Percentiles rank a stretch among this genome's conserved stretches.
phyloP scores from a whole-genome alignment of 78 protist species.

The Cyanophora paradoxa region DNA sequence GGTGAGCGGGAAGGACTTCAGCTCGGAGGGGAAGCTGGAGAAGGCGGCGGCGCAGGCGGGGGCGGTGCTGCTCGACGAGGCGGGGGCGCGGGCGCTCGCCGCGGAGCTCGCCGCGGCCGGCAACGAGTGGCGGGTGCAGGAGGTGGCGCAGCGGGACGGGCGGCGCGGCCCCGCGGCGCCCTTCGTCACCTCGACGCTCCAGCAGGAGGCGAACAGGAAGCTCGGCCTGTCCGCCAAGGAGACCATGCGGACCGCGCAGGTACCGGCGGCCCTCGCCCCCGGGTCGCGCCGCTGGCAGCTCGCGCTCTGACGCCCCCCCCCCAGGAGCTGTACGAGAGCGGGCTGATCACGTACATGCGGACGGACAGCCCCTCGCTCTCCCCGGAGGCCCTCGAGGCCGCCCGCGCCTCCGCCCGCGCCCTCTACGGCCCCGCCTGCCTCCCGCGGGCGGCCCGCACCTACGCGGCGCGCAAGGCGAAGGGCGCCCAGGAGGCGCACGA shows the following conservation, averaged over 20 bases:
- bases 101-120: not conserved
- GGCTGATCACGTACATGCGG: slow-evolving; percentile 33
- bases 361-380: slow-evolving; percentile 13
- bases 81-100: not conserved
- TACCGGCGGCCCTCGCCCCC: no score
- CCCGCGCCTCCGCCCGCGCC: not conserved
- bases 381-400: not conserved
- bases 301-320: not conserved
- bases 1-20: no score
- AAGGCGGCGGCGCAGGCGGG: no score
- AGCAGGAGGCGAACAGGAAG: slow-evolving; percentile 21
- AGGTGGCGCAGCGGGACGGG: not conserved
- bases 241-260: slow-evolving; percentile 13
- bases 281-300: no score
- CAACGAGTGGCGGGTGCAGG: not conserved
- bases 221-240: not conserved
- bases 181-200: slow-evolving; percentile 28
- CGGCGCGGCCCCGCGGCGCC: slow-evolving; percentile 11
- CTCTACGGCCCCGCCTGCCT: not conserved
- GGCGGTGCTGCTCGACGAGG: not conserved
- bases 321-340: slow-evolving; percentile 24
- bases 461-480: not conserved
- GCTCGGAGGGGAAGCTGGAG: no score
- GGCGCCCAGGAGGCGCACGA: slow-evolving; percentile 35
- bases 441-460: not conserved